Percentiles rank a stretch among this genome's conserved stretches.
Conservation (phyloP, 2,329 filamentous ascomycete species). For the Neonectria sp. region DNA sequence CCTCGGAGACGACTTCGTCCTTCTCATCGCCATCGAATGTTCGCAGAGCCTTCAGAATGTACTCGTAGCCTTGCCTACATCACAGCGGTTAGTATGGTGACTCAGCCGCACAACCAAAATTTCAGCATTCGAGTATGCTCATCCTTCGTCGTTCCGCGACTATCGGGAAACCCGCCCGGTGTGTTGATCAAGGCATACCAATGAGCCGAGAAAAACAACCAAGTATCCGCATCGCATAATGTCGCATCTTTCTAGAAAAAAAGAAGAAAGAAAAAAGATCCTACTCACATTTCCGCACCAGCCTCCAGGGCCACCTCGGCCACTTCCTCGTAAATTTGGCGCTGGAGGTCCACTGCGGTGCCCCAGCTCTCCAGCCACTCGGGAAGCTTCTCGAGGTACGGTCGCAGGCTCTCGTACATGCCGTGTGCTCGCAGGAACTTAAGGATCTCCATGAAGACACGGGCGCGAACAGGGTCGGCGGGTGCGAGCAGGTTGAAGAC, state of each 20-base stretch:
- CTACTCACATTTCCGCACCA: constrained; percentile 80
- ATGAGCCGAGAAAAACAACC: neutral
- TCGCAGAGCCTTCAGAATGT: constrained; percentile 74
- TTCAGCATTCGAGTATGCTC: constrained; percentile 5
- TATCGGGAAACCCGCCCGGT: neutral
- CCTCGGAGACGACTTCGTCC: constrained; percentile 70
- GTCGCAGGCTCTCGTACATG: constrained; percentile 87
- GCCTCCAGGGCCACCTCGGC: constrained; percentile 85
- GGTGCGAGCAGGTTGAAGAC: constrained; percentile 94
- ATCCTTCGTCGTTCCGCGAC: neutral
- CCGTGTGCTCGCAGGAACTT: constrained; percentile 82
- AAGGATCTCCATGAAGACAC: constrained; percentile 91
- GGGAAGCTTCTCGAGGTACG: constrained; percentile 87
- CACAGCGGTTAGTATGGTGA: constrained; percentile 34
- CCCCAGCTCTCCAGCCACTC: constrained; percentile 89
- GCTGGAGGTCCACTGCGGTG: constrained; percentile 83
- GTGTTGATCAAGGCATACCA: neutral
- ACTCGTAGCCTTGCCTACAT: constrained; percentile 75
- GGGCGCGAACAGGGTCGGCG: constrained; percentile 85
- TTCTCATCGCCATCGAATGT: constrained; percentile 72
- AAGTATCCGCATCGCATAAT: constrained; percentile 8
- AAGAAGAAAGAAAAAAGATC: neutral
- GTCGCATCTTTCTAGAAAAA: neutral
- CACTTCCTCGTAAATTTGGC: constrained; percentile 87
- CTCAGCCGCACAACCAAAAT: constrained; percentile 8